phyloP scores from a whole-genome alignment of 2,329 filamentous ascomycete species.

The Paraphaeosphaeria minitans region DNA sequence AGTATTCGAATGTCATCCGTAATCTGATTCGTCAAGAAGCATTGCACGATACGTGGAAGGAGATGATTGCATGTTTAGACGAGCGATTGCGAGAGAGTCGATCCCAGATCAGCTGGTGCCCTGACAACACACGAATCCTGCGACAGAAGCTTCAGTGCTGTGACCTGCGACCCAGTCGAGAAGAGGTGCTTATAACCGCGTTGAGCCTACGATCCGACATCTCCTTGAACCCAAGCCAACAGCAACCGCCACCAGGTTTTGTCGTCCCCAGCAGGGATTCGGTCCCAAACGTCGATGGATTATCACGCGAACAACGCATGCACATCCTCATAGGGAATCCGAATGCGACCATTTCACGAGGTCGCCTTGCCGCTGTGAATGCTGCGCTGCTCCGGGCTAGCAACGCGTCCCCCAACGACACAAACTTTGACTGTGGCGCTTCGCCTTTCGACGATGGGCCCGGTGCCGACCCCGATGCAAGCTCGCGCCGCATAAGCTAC shows the following conservation, averaged over 20 bases:
- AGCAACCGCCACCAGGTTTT: slow-evolving; percentile 41
- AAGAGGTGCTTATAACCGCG: slow-evolving; percentile 44
- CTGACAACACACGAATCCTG: slow-evolving; percentile 42
- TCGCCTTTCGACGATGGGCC: slow-evolving; percentile 34
- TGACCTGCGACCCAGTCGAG: slow-evolving; percentile 43
- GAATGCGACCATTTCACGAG: slow-evolving; percentile 30
- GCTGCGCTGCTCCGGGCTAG: slow-evolving; percentile 37
- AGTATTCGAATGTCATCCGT: slow-evolving; percentile 46
- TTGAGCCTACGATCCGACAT: slow-evolving; percentile 44
- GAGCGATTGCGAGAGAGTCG: slow-evolving; percentile 40
- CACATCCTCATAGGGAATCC: slow-evolving; percentile 43
- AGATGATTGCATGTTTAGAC: slow-evolving; percentile 39
- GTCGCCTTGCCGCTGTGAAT: slow-evolving; percentile 39
- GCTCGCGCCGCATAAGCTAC: slow-evolving; percentile 42
- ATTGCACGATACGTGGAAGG: slow-evolving; percentile 45
- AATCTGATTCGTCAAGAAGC: slow-evolving; percentile 46
- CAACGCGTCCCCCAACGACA: slow-evolving; percentile 20
- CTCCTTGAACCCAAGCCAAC: slow-evolving; percentile 31
- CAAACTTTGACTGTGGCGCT: slow-evolving; percentile 31
- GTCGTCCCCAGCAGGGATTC: slow-evolving; percentile 44
- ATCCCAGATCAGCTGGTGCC: slow-evolving; percentile 47
- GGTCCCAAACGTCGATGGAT: slow-evolving; percentile 36
- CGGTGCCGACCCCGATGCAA: slow-evolving; percentile 29
- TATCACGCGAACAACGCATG: slow-evolving; percentile 43
- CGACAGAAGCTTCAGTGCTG: slow-evolving; percentile 47